These are phyloP conservation scores for Hibiscus mutabilis DNA, from an alignment of 345 rosid genomes.

Conservation along the genomic window DNA sequence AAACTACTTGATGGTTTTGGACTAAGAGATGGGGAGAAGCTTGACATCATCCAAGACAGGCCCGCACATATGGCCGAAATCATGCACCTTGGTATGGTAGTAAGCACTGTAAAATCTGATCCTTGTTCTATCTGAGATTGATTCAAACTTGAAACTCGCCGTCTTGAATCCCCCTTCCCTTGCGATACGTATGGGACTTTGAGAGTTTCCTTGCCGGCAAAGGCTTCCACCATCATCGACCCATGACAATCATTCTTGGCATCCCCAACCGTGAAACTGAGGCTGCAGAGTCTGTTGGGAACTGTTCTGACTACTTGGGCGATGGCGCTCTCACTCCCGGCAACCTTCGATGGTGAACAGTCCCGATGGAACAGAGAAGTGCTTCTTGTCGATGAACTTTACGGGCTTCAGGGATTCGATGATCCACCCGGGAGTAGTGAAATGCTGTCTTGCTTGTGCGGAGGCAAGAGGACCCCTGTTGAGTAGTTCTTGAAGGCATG, in stretches of 20 bases:
- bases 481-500: constrained; percentile 75
- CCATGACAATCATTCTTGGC: constrained; percentile 76
- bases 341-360: constrained; percentile 51
- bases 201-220: constrained; percentile 39
- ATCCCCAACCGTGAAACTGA: constrained; percentile 57
- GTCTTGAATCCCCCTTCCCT: constrained; percentile 42
- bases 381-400: constrained; percentile 61
- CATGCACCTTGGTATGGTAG: constrained; percentile 68
- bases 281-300: constrained; percentile 38
- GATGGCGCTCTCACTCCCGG: constrained; percentile 77
- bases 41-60: constrained; percentile 72
- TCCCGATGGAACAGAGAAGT: constrained; percentile 63
- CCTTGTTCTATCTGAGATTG: constrained; percentile 46
- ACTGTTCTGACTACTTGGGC: constrained; percentile 65
- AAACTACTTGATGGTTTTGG: no score
- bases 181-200: constrained; percentile 37
- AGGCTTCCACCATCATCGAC: constrained; percentile 77
- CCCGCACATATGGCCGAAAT: constrained; percentile 78
- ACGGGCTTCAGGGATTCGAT: constrained; percentile 74
- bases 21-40: constrained; percentile 17
- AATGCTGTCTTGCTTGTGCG: constrained; percentile 38
- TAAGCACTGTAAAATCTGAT: constrained; percentile 60
- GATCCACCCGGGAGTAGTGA: constrained; percentile 94
- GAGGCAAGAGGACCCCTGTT: constrained; percentile 71
- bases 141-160: constrained; percentile 42